Evolutionary conservation across 495 filamentous ascomycete genomes (phyloP).

Genomic region (Talaromyces ruber): DNA sequence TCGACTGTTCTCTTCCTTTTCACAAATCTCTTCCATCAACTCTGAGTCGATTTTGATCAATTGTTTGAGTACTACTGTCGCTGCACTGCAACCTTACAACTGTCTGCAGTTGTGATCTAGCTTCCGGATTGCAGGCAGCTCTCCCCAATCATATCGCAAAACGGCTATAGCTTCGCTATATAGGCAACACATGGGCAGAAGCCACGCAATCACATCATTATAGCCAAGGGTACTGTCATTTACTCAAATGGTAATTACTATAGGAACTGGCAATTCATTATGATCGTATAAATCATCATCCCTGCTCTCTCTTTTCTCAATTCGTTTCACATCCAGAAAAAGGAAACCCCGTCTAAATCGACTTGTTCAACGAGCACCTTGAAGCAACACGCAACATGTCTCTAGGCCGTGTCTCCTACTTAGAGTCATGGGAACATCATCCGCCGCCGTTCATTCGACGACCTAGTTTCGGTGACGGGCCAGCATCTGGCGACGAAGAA

Average conservation of each 20-base stretch:
- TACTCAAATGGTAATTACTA: not conserved
- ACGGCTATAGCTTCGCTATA: not conserved
- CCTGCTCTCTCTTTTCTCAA: not conserved
- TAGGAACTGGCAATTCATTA: not conserved
- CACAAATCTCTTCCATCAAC: not conserved
- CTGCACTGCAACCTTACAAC: not conserved
- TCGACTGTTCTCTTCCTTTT: not conserved
- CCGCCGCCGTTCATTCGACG: slow-evolving; percentile 25
- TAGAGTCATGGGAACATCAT: slow-evolving; percentile 37
- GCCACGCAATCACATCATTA: not conserved
- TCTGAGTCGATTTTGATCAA: not conserved
- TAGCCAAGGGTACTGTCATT: not conserved
- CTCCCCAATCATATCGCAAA: not conserved
- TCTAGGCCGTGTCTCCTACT: slow-evolving; percentile 24
- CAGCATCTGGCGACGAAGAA: slow-evolving; percentile 22
- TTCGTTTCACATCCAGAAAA: not conserved
- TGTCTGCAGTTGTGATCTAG: not conserved
- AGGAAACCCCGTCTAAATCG: not conserved
- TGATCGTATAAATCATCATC: not conserved
- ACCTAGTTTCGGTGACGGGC: not conserved
- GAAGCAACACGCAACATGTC: slow-evolving; percentile 17
- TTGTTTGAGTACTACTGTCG: not conserved
- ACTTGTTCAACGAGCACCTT: not conserved
- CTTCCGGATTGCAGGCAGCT: not conserved
- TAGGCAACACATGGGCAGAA: not conserved